Evolutionary conservation across 164 flowering plant species (phyloP), one percentile per base, ranked within the genome.

Genomic region (Kalanchoe fedtschenkoi): DNA sequence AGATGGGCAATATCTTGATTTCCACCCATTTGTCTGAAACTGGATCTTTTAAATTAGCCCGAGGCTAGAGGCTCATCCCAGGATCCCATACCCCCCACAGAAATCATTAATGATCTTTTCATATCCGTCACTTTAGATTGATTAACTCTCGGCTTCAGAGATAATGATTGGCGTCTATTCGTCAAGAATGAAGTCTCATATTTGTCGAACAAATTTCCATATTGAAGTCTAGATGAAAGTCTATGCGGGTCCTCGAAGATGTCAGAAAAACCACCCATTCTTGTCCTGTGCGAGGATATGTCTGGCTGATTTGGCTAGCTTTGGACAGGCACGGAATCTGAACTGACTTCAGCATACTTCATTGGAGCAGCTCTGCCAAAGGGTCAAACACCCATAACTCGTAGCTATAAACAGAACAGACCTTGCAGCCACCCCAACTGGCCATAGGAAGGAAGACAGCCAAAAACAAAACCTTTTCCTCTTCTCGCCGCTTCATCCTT

Each of bases 241-340:
- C 90, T 80, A 71, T 93, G 99, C 62, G 99, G 99, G 78, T 93
- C 99, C 73, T 85, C 92, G 61, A 88, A 93, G 61, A 93, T 89
- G 71, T 90, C 95, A 2, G 95, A 88, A 17, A 77, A 80, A 26
- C 92, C 91, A 44, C 89, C 84, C 38, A 75, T 15, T 30, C 96
- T 70, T 53, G 92, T 64, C 74, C 90, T 74, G 16, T 78, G 62
- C 68, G 75, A 72, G 33, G 78, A 83, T 46, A 80, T 76, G 24
- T 83, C 95, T 19, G 80, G 81, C 65, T 83, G 75, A 63, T 60
- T 75, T 16, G 71, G 79, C 63, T 78, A 82, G 65, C 70, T 73
- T 26, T 63, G 81, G 32, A 73, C 58, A 41, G 78, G 60, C 5
- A 73, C 69, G 73, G 77, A 79, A 58, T 78, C 83, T 58, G 80